Evolutionary conservation across 2,329 filamentous ascomycete genomes (phyloP), one percentile per base, ranked within the genome.

Genomic region (Colletotrichum lindemuthianum): DNA sequence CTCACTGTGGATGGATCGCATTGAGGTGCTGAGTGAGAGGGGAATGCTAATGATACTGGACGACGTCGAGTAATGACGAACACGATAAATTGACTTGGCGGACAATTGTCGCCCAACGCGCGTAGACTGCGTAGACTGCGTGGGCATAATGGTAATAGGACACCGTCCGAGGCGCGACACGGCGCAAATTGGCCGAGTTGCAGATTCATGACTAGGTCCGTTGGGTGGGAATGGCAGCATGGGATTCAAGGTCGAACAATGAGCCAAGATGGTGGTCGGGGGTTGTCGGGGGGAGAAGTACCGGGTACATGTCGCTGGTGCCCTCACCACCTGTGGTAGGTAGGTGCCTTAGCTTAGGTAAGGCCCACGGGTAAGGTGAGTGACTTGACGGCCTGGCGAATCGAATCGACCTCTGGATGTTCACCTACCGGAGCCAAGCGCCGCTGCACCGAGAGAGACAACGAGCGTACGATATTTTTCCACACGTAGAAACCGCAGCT

Each of bases 141-240:
- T n/a, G n/a, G n/a, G n/a, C 24, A 24, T 24, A 24, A 24, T 24
- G 4, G 24, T 24, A 24, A 24, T 24, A 24, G 24, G 24, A 24
- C 34, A 16, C 13, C 37, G 7, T 16, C 34, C 8, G 33, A 55
- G 57, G 58, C 61, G 61, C 61, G 57, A 61, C 57, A 55, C 45
- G 50, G 57, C 57, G 61, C 34, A 60, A 54, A 60, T 64, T 55
- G 50, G 56, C 50, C 50, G 45, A 51, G 45, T 61, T 61, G 57
- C 51, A 61, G 58, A 43, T 61, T 37, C 40, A 60, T 52, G 40
- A 53, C 43, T 34, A n/a, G n/a, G n/a, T n/a, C 37, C 48, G 33
- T 54, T 24, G 59, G 36, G 48, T 33, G 48, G 54, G 11, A 45
- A 39, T 53, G 55, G 56, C 50, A 34, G 50, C 50, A 61, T 65